Conservation (phyloP, 78 protist species). For the Diacronema lutheri region DNA sequence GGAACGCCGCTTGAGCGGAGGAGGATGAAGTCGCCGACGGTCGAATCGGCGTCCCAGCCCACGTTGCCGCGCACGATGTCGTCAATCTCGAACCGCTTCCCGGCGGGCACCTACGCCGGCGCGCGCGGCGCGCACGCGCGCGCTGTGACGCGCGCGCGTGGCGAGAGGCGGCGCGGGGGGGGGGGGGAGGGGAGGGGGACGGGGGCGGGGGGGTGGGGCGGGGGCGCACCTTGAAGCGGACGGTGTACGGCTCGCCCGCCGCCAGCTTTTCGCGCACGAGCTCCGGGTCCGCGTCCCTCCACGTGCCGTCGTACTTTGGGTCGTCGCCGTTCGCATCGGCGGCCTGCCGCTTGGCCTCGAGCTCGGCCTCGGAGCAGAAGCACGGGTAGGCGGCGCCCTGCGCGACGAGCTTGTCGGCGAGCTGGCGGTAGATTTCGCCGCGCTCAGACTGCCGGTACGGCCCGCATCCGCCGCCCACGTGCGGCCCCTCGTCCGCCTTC, state of each 20-base stretch:
- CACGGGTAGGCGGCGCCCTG: conserved; percentile 25
- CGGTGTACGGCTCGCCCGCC: conserved; percentile 4
- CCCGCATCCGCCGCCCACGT: conserved; percentile 7
- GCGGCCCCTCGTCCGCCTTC: conserved; percentile 31
- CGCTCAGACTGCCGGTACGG: conserved; percentile 46
- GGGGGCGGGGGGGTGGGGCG: not conserved
- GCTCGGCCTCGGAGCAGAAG: conserved; percentile 47
- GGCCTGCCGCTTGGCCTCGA: conserved; percentile 15
- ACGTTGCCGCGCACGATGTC: conserved; percentile 13
- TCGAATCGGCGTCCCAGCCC: conserved; percentile 14
- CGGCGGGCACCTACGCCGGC: conserved; percentile 4
- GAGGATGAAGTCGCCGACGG: conserved; percentile 44
- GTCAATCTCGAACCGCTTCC: conserved; percentile 12
- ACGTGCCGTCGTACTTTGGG: conserved; percentile 37
- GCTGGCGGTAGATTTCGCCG: conserved; percentile 1
- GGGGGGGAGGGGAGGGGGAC: not conserved
- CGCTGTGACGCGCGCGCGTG: too few species aligned
- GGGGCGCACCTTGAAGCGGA: not conserved
- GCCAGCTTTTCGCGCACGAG: conserved; percentile 5
- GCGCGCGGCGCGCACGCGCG: too few species aligned
- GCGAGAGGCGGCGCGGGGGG: too few species aligned
- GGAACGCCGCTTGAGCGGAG: conserved; percentile 35
- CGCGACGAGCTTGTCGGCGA: conserved; percentile 24
- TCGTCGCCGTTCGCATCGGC: conserved; percentile 27
- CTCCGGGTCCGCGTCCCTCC: conserved; percentile 44